Evolutionary conservation across 495 filamentous ascomycete genomes (phyloP), one percentile per base, ranked within the genome.

Genomic region (Lasiosphaeria miniovina): DNA sequence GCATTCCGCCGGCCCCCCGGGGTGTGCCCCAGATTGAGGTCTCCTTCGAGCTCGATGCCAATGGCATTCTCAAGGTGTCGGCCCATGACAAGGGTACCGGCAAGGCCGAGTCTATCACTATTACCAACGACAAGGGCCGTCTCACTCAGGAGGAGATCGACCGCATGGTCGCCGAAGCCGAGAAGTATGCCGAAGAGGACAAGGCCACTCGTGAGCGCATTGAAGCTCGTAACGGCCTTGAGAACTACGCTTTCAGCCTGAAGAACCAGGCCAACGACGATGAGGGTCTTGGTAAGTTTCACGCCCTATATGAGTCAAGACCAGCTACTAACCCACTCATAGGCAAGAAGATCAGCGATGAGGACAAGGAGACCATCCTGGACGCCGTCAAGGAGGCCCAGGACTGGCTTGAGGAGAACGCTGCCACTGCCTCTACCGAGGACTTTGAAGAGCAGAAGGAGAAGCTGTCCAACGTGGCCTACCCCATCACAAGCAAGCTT

Each of bases 391-490:
- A 97, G 89, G 94, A 98, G 80, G 82, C 93, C 57, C 88, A 87
- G 62, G 95, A 97, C 71, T 99, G 94, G 94, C 88, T 98, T 52
- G 93, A 98, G 66, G 92, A 97, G 85, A 94, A 97, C 79, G 69
- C 85, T 62, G 84, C 85, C 60, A 89, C 89, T 53, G 94, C 94
- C 59, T 84, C 82, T 61, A 81, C 87, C 55, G 95, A 98, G 82
- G 94, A 98, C 80, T 97, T 97, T 67, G 91, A 96, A 74, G 94
- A 99, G 85, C 93, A 98, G 81, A 96, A 93, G 84, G 93, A 99
- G 88, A 96, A 96, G 82, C 86, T 99, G 64, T 93, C 89, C 68
- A 87, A 88, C 76, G 90, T 97, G 57, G 94, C 94, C 31, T 97
- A 98, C 80, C 94, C 94, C 38, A 99, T 99, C 79, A 99, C 94